phyloP scores from a whole-genome alignment of 140 eudicot genomes.

The Bidens hawaiensis region DNA sequence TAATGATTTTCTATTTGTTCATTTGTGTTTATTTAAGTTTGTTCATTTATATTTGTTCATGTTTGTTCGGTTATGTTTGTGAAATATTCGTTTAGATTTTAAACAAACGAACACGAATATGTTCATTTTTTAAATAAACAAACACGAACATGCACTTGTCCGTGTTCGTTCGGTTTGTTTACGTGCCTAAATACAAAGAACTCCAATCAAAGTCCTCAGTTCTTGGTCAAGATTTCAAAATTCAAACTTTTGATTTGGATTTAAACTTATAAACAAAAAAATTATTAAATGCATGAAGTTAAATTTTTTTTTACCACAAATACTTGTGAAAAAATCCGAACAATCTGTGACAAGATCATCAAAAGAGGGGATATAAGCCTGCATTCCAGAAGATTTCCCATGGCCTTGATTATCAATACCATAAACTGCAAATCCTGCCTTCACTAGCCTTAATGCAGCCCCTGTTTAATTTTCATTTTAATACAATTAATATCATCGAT shows the following conservation, averaged over 20 bases:
- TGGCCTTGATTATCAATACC: conserved; percentile 92
- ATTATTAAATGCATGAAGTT: background rate
- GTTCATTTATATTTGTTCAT: too few relatives aligned
- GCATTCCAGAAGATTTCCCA: conserved; percentile 83
- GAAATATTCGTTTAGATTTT: too few relatives aligned
- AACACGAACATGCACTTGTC: too few relatives aligned
- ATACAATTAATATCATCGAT: background rate
- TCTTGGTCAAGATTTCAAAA: conserved; percentile 13
- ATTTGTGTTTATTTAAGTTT: too few relatives aligned
- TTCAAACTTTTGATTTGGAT: conserved; percentile 6
- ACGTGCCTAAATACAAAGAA: too few relatives aligned
- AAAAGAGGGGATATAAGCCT: conserved; percentile 56
- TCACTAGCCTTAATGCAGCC: conserved; percentile 64
- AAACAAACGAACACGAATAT: too few relatives aligned
- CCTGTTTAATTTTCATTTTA: conserved; percentile 31
- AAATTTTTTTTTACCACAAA: conserved; percentile 71
- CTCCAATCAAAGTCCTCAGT: conserved; percentile 9
- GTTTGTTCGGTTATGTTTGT: too few relatives aligned
- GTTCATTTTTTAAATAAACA: too few relatives aligned
- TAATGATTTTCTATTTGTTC: too few relatives aligned
- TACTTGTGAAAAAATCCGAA: conserved; percentile 53
- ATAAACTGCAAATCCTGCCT: conserved; percentile 80
- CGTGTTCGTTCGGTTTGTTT: too few relatives aligned
- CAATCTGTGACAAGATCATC: conserved; percentile 77
- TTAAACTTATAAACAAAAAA: background rate